Base-by-base conservation (phyloP, 768 basidiomycete species). In the Russula abietina region DNA sequence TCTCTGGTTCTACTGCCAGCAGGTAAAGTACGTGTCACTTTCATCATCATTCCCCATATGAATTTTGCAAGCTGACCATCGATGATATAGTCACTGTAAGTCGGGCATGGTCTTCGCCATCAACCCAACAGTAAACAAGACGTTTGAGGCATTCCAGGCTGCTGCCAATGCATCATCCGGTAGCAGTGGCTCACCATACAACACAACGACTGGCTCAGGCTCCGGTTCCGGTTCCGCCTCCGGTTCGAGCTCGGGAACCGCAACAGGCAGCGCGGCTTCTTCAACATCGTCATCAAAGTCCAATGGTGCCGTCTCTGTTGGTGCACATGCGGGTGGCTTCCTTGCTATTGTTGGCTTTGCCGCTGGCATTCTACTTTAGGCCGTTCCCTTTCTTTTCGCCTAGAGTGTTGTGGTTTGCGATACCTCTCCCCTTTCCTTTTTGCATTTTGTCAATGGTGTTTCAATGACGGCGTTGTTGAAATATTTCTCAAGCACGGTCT, bases 1-100 rank as follows among this genome's bases (percentile, higher is more conserved):
- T 1, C 38, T 65, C n/a, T 75, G 73, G 74, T 71, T 75, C 70
- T 66, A 61, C 65, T 76, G 73, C 49, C 49, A 55, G 5, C 73
- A 74, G 55, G 62, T 61, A 0, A 57, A 60, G 67, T 68, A 75
- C 52, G 58, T n/a, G 10, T 17, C n/a, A 24, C 71, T 72, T 69
- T 30, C 17, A 24, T 4, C 17, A 24, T 4, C 5, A n/a, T 57
- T 28, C 8, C n/a, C 8, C 10, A 4, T 4, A 1, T 33, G 2
- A 2, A 7, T 7, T n/a, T 41, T 2, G n/a, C 10, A 46, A 41
- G 17, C 30, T 67, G 0, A 46, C 33, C 7, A 32, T 26, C 38
- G 33, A 1, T 30, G 16, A n/a, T 41, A 2, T 64, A 71, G 68
- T 30, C 71, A 72, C 64, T 75, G 74, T 59, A 10, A 65, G 49